These are phyloP conservation scores for Tulasnella sp. DNA, from an alignment of 768 basidiomycete genomes.

Conservation along the genomic window DNA sequence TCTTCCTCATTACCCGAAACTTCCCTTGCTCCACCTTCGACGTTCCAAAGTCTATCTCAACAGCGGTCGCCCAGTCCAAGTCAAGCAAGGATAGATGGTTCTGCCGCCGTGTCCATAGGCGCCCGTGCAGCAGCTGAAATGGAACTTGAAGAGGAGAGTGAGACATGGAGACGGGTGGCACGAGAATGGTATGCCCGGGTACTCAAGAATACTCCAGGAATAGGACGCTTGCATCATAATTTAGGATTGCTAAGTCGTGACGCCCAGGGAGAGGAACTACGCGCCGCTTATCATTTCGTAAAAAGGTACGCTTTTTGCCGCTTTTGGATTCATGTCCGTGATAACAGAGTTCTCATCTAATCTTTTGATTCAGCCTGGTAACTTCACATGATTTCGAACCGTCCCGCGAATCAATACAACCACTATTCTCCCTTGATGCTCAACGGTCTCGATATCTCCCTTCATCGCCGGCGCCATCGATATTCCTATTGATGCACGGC, in stretches of 20 bases:
- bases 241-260: constrained; percentile 79
- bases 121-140: constrained; percentile 58
- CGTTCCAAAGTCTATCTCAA: constrained; percentile 30
- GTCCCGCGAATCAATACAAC: constrained; percentile 79
- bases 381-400: constrained; percentile 76
- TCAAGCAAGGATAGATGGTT: constrained; percentile 44
- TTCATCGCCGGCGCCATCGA: constrained; percentile 37
- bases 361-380: constrained; percentile 51
- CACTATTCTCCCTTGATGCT: constrained; percentile 68
- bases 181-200: constrained; percentile 88
- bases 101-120: constrained; percentile 68
- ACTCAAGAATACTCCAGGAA: constrained; percentile 79
- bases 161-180: constrained; percentile 80
- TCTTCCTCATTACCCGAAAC: constrained; percentile 27
- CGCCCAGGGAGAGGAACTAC: constrained; percentile 64
- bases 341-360: too few relatives aligned
- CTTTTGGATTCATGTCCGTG: constrained; percentile 14
- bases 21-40: constrained; percentile 14
- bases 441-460: constrained; percentile 29
- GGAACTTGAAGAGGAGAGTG: constrained; percentile 69
- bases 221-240: constrained; percentile 89
- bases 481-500: constrained; percentile 87
- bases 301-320: constrained; percentile 55
- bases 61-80: constrained; percentile 30
- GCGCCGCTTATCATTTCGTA: constrained; percentile 83